phyloP scores from a whole-genome alignment of 306 rosid species.

The Pyrus betulifolia region DNA sequence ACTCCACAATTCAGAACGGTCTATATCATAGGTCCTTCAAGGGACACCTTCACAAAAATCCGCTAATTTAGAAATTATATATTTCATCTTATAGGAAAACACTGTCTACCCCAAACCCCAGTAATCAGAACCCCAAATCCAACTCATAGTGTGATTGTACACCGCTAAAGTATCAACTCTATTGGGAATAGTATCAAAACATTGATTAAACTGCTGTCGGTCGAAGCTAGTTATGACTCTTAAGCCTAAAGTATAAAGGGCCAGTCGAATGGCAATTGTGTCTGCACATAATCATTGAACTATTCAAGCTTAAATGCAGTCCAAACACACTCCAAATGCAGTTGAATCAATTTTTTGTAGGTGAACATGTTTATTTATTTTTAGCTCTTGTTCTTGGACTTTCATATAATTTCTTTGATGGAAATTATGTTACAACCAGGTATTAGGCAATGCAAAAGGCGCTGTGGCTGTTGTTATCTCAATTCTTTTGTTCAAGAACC shows the following conservation, averaged over 20 bases:
- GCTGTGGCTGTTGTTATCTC: slow-evolving; percentile 96
- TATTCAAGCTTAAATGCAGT: neutral
- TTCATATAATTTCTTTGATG: neutral
- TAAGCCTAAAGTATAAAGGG: neutral
- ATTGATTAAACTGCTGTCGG: neutral
- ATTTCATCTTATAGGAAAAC: neutral
- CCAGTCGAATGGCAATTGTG: neutral
- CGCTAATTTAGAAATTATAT: neutral
- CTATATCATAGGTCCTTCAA: too few relatives aligned
- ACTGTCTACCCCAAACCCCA: neutral
- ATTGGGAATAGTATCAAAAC: neutral
- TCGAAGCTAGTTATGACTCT: neutral
- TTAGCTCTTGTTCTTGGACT: neutral
- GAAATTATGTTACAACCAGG: slow-evolving; percentile 38
- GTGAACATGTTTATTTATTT: neutral
- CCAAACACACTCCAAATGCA: neutral
- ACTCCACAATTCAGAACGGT: neutral
- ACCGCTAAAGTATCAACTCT: neutral
- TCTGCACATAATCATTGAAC: neutral
- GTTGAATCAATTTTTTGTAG: neutral
- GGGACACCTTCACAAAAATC: neutral
- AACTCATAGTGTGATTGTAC: neutral
- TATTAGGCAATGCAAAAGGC: slow-evolving; percentile 94
- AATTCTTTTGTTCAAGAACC: slow-evolving; percentile 88
- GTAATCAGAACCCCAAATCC: too few relatives aligned